Evolutionary conservation across 768 basidiomycete genomes (phyloP).

Genomic region (Tricholoma furcatifolium): DNA sequence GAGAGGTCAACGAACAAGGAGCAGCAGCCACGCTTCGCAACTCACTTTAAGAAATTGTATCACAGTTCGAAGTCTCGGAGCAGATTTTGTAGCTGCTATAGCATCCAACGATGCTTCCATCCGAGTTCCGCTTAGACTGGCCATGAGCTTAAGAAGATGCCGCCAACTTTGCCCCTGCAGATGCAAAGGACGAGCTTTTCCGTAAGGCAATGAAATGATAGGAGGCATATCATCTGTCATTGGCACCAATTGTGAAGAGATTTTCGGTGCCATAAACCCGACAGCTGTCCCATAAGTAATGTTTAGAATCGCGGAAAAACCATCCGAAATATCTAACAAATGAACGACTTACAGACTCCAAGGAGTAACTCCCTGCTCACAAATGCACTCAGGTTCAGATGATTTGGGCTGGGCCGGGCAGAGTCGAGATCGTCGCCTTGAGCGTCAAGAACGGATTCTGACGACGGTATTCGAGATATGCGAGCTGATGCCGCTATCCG

Average conservation of each 20-base stretch:
- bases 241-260: conserved; percentile 43
- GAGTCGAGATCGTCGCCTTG: not conserved
- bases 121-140: conserved; percentile 64
- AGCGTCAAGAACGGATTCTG: conserved; percentile 1
- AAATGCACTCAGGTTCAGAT: conserved; percentile 46
- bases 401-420: not conserved
- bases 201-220: conserved; percentile 72
- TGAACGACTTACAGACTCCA: conserved; percentile 60
- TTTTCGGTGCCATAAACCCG: conserved; percentile 60
- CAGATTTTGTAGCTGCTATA: conserved; percentile 51
- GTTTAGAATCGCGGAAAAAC: conserved; percentile 7
- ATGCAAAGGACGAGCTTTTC: conserved; percentile 65
- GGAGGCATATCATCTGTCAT: conserved; percentile 63
- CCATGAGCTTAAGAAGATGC: conserved; percentile 72
- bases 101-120: conserved; percentile 73
- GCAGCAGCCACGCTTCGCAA: not conserved
- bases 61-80: conserved; percentile 66
- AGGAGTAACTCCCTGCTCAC: conserved; percentile 55
- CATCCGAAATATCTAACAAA: not conserved
- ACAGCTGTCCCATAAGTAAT: conserved; percentile 44
- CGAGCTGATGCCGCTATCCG: not conserved
- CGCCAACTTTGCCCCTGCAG: conserved; percentile 76
- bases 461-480: conserved; percentile 8
- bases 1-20: not conserved
- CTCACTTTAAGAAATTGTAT: conserved; percentile 78